Conservation (phyloP, 352 stramenopile genomes). For the Globisporangium emineosum region DNA sequence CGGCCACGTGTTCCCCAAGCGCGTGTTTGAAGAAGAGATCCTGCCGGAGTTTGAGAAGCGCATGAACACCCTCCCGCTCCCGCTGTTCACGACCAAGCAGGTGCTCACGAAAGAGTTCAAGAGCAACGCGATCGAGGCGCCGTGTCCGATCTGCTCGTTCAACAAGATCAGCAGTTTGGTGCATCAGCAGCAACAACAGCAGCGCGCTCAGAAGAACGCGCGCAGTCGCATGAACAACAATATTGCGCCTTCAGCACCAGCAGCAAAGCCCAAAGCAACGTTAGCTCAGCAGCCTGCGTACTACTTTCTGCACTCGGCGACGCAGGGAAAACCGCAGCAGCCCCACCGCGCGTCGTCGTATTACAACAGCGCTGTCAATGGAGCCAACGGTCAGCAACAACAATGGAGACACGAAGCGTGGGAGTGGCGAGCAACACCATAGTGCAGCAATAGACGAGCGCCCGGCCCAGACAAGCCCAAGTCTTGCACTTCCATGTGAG, state of each 20-base stretch:
- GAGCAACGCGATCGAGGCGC: slow-evolving; percentile 52
- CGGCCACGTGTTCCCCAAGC: slow-evolving; percentile 80
- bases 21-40: slow-evolving; percentile 84
- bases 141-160: slow-evolving; percentile 78
- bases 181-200: slow-evolving; percentile 28
- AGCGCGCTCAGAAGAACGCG: background rate
- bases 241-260: background rate
- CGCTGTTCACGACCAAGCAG: slow-evolving; percentile 62
- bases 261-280: background rate
- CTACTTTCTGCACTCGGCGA: slow-evolving; percentile 59
- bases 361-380: background rate
- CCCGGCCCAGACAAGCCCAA: too few relatives aligned
- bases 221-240: background rate
- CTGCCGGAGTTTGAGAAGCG: slow-evolving; percentile 79
- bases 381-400: slow-evolving; percentile 1
- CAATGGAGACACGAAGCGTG: slow-evolving; percentile 35
- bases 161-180: slow-evolving; percentile 74
- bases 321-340: slow-evolving; percentile 9
- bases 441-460: background rate
- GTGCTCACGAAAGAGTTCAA: slow-evolving; percentile 69
- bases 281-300: slow-evolving; percentile 19
- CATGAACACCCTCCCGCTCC: slow-evolving; percentile 57
- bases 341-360: background rate
- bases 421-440: slow-evolving; percentile 33
- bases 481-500: too few relatives aligned